phyloP scores from a whole-genome alignment of 129 eudicot species.

The Flaveria trinervia region DNA sequence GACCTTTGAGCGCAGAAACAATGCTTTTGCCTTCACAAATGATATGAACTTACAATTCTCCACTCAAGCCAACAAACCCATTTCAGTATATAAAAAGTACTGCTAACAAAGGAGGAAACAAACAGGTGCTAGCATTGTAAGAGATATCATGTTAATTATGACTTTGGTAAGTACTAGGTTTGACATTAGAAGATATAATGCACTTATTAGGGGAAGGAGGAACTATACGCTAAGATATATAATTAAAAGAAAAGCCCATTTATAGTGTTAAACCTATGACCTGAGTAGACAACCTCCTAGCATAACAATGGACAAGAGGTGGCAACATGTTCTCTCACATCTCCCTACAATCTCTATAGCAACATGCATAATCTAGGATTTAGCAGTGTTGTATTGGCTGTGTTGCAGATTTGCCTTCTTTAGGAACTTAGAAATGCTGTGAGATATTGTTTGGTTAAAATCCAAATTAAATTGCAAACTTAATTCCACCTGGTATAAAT shows the following conservation, averaged over 20 bases:
- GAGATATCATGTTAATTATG: neutral
- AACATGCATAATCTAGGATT: neutral
- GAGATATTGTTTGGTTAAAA: slow-evolving; percentile 15
- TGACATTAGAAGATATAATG: slow-evolving; percentile 1
- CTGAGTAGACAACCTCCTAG: slow-evolving; percentile 1
- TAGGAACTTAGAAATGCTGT: neutral
- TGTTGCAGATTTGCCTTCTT: neutral
- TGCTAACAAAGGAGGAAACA: neutral
- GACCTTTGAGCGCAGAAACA: neutral
- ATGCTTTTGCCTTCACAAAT: neutral
- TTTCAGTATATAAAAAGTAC: neutral
- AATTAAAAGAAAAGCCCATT: neutral
- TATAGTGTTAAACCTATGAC: neutral
- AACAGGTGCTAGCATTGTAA: neutral
- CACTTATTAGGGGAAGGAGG: neutral
- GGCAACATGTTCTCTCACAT: neutral
- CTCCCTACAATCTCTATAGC: neutral
- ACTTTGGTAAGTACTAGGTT: slow-evolving; percentile 1
- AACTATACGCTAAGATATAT: neutral
- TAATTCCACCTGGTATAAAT: neutral
- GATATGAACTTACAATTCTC: neutral
- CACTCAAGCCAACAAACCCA: neutral
- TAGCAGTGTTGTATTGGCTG: neutral
- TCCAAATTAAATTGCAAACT: neutral
- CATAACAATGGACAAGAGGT: neutral